These are phyloP conservation scores for Fraxinus sp. DNA, from an alignment of 305 asterid genomes.

Conservation along the genomic window DNA sequence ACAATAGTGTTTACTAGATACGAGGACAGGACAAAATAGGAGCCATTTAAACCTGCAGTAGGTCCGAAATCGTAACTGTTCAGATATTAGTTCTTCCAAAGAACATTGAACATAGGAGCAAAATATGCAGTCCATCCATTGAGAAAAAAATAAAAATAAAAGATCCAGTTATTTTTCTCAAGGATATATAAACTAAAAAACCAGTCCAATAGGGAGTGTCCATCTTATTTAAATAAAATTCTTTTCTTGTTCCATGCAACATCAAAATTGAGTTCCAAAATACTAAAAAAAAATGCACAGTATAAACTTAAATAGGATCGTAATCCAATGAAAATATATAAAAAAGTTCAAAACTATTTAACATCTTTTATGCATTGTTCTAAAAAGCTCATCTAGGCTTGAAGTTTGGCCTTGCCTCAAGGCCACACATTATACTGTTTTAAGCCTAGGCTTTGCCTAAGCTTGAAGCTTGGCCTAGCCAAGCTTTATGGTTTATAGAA, in stretches of 20 bases:
- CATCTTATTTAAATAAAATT: neutral
- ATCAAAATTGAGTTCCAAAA: neutral
- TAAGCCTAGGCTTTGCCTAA: neutral
- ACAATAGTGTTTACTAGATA: neutral
- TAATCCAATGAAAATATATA: slow-evolving; percentile 4
- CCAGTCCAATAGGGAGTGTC: neutral
- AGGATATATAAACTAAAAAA: neutral
- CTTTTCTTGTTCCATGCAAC: neutral
- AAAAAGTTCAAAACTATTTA: slow-evolving; percentile 1
- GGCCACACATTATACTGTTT: neutral
- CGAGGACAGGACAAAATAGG: neutral
- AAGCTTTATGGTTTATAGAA: neutral
- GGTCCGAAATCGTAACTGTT: neutral
- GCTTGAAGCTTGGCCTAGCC: neutral
- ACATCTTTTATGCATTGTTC: neutral
- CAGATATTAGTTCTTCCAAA: slow-evolving; percentile 6
- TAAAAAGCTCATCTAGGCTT: neutral
- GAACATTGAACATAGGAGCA: slow-evolving; percentile 5
- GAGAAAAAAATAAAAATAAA: neutral
- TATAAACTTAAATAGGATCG: neutral
- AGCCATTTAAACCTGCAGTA: slow-evolving; percentile 10
- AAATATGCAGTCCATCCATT: slow-evolving; percentile 7
- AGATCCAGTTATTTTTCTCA: neutral
- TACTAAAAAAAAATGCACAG: neutral
- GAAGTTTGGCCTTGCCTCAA: neutral